Conservation (phyloP, 225 moss, liverwort and hornwort species). For the Pseudisothecium myosuroides region DNA sequence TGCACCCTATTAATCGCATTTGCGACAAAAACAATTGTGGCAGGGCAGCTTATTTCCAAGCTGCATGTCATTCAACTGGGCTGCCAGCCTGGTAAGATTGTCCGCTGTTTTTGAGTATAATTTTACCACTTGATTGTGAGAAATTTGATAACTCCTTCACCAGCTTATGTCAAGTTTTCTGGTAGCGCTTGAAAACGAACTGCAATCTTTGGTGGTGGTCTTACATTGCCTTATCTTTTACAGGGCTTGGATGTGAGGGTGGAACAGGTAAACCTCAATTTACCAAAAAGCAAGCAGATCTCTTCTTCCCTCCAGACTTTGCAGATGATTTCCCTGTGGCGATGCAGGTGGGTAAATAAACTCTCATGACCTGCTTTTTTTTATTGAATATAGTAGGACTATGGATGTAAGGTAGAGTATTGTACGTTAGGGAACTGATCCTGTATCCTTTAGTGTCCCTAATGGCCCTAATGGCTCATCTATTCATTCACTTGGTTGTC, state of each 20-base stretch:
- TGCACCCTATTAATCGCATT: slow-evolving; percentile 55
- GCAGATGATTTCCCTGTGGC: slow-evolving; percentile 99
- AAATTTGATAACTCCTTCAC: not conserved
- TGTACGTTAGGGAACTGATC: too few relatives aligned
- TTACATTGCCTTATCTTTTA: not conserved
- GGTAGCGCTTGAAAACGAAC: not conserved
- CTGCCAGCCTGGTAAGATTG: slow-evolving; percentile 44
- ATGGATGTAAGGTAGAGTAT: not conserved
- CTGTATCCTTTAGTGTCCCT: not conserved
- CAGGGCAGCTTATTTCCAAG: slow-evolving; percentile 79
- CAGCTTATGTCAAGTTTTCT: not conserved
- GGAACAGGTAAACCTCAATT: slow-evolving; percentile 58
- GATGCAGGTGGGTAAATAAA: slow-evolving; percentile 36
- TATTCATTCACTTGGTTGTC: not conserved
- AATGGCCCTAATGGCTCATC: not conserved
- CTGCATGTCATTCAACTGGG: slow-evolving; percentile 84
- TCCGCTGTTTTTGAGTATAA: not conserved
- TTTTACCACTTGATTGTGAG: not conserved
- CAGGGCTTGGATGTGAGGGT: not conserved
- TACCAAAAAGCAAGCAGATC: slow-evolving; percentile 87
- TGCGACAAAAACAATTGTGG: slow-evolving; percentile 64
- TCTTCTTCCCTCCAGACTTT: slow-evolving; percentile 95
- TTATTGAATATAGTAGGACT: not conserved
- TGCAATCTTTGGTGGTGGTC: not conserved
- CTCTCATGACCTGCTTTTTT: not conserved